These are phyloP conservation scores for Petasospora rhodanensis DNA, from an alignment of 1,139 yeast species.

Conservation along the genomic window DNA sequence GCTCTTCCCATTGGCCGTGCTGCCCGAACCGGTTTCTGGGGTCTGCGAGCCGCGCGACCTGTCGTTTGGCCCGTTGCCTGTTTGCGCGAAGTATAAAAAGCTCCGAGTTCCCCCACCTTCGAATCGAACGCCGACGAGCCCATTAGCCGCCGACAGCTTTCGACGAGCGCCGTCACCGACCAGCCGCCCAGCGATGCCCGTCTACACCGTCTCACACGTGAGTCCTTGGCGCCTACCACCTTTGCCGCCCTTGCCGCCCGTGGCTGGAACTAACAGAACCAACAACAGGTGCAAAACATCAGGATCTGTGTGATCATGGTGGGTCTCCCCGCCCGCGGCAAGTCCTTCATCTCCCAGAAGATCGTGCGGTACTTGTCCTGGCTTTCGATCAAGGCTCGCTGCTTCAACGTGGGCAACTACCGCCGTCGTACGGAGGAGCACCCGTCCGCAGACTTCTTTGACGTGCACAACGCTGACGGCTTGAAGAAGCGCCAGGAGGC, in stretches of 20 bases:
- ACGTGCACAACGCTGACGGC: slow-evolving; percentile 61
- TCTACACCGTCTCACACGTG: slow-evolving; percentile 66
- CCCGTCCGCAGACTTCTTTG: slow-evolving; percentile 75
- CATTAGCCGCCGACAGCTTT: too few species aligned
- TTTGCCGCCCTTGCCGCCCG: too few species aligned
- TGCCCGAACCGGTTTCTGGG: slow-evolving; percentile 1
- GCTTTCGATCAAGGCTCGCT: slow-evolving; percentile 82
- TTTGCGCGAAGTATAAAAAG: background rate
- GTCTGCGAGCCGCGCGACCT: background rate
- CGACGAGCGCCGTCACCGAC: too few species aligned
- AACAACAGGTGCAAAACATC: slow-evolving; percentile 49
- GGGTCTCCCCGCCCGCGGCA: slow-evolving; percentile 69
- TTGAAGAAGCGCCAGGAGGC: slow-evolving; percentile 62
- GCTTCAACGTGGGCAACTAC: slow-evolving; percentile 86
- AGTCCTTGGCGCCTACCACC: too few species aligned
- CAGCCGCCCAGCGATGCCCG: slow-evolving; percentile 55
- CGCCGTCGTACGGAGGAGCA: slow-evolving; percentile 59
- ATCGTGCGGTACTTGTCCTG: slow-evolving; percentile 86
- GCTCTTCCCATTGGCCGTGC: too few species aligned
- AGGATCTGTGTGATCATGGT: slow-evolving; percentile 72
- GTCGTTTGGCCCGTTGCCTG: too few species aligned
- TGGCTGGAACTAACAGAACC: slow-evolving; percentile 4
- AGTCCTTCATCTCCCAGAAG: slow-evolving; percentile 63
- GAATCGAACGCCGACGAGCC: too few species aligned
- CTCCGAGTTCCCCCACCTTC: too few species aligned